Base-by-base conservation (phyloP, 805 yeast species). In the Candida khao-thaluensis region DNA sequence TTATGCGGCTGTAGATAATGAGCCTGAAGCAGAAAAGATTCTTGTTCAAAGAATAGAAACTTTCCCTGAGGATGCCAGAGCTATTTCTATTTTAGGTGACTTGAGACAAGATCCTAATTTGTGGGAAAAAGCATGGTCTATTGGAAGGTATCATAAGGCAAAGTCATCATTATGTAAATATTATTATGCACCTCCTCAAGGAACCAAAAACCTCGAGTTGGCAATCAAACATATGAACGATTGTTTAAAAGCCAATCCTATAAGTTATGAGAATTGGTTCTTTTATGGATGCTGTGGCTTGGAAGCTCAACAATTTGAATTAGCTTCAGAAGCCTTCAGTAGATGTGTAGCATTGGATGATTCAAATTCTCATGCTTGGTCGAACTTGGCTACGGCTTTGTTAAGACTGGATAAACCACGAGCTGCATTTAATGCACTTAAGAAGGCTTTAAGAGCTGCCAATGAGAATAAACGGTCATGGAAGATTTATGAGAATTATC, bases 241-340 rank as follows among this genome's bases (percentile, higher is more conserved):
- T 26, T 81, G 93, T 10, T 67, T 91, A 43, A 66, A 73, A 16
- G 78, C 79, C 18, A 82, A 82, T 56, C 93, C 96, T 7, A 66
- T 87, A 38, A 77, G 76, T 51, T 79, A 76, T 50, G 86, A 84
- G 14, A 84, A 91, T 24, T 89, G 98, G 95, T 91, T 81, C 57
- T 78, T 89, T 52, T 89, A 90, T 54, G 98, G 98, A 5, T 87
- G 96, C 56, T 69, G 90, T 40, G 96, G 95, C 0, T 66, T 93
- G 35, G 96, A 88, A 54, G 60, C 78, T 10, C 72, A 65, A 6
- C 79, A 82, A 49, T 85, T 74, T 64, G 84, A 81, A 17, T 61
- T 85, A 30, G 95, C 97, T 0, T 81, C 95, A 0, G 95, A 86
- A 55, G 96, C 96, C 0, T 90, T 93, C 57, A 82, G 95, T 0